Conservation (phyloP, 129 eudicot species). For the Flaveria robusta region DNA sequence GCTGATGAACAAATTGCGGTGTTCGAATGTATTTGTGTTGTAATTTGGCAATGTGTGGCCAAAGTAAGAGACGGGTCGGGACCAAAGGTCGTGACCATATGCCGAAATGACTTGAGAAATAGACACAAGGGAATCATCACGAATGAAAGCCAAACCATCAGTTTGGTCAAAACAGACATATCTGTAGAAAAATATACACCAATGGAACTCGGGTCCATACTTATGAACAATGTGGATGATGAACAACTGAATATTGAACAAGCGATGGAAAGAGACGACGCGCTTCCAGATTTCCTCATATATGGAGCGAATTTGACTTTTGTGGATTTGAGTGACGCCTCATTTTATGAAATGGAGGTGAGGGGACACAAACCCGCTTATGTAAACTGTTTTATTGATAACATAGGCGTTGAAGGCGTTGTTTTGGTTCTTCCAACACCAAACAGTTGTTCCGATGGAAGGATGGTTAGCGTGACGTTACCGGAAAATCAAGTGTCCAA, state of each 20-base stretch:
- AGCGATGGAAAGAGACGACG: slow-evolving; percentile 36
- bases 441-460: slow-evolving; percentile 30
- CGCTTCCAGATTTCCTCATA: slow-evolving; percentile 44
- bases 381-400: slow-evolving; percentile 55
- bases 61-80: slow-evolving; percentile 34
- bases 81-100: slow-evolving; percentile 48
- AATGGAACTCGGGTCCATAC: slow-evolving; percentile 39
- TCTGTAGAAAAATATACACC: slow-evolving; percentile 26
- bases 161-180: slow-evolving; percentile 45
- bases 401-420: slow-evolving; percentile 66
- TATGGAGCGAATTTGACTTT: slow-evolving; percentile 75
- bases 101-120: slow-evolving; percentile 32
- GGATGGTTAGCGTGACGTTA: slow-evolving; percentile 45
- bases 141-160: slow-evolving; percentile 45
- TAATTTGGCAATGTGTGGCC: slow-evolving; percentile 57
- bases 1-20: slow-evolving; percentile 18
- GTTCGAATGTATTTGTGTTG: slow-evolving; percentile 66
- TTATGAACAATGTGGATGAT: slow-evolving; percentile 35
- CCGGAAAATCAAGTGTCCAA: slow-evolving; percentile 49
- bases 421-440: slow-evolving; percentile 67
- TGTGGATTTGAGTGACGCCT: slow-evolving; percentile 46
- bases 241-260: slow-evolving; percentile 49
- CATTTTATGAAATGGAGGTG: slow-evolving; percentile 51
- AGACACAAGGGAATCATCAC: slow-evolving; percentile 21
- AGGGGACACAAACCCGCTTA: slow-evolving; percentile 50